phyloP scores from a whole-genome alignment of 1,284 basidiomycete species.

The Fomitopsis betulina region DNA sequence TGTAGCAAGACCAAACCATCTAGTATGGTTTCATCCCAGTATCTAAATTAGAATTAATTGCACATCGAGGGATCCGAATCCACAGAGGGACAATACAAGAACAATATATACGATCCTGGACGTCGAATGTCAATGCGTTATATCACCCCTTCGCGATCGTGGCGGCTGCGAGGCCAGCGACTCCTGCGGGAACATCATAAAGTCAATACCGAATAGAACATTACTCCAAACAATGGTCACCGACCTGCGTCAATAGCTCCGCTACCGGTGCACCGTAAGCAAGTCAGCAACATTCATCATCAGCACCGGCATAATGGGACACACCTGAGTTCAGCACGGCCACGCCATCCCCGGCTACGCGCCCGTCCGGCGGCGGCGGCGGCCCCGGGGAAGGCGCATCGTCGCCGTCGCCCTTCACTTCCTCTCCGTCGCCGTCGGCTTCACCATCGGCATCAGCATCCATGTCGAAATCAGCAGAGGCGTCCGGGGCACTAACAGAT shows the following conservation, averaged over 20 bases:
- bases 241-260: slow-evolving; percentile 59
- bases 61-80: neutral
- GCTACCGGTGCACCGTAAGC: slow-evolving; percentile 30
- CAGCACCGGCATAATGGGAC: slow-evolving; percentile 13
- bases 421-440: slow-evolving; percentile 7
- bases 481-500: neutral
- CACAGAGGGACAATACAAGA: neutral
- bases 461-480: slow-evolving; percentile 4
- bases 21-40: neutral
- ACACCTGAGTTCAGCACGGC: slow-evolving; percentile 64
- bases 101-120: neutral
- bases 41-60: neutral
- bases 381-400: neutral
- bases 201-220: slow-evolving; percentile 2
- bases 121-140: neutral
- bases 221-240: slow-evolving; percentile 12
- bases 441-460: slow-evolving; percentile 12
- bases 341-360: slow-evolving; percentile 57
- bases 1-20: neutral
- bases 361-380: slow-evolving; percentile 34
- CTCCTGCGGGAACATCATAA: slow-evolving; percentile 34
- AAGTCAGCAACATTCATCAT: neutral
- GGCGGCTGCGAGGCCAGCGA: slow-evolving; percentile 58
- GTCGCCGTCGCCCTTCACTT: neutral
- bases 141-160: slow-evolving; percentile 28